Evolutionary conservation across 352 stramenopile species (phyloP), one percentile per base, ranked within the genome.

Genomic region (Phytophthora brassicae): DNA sequence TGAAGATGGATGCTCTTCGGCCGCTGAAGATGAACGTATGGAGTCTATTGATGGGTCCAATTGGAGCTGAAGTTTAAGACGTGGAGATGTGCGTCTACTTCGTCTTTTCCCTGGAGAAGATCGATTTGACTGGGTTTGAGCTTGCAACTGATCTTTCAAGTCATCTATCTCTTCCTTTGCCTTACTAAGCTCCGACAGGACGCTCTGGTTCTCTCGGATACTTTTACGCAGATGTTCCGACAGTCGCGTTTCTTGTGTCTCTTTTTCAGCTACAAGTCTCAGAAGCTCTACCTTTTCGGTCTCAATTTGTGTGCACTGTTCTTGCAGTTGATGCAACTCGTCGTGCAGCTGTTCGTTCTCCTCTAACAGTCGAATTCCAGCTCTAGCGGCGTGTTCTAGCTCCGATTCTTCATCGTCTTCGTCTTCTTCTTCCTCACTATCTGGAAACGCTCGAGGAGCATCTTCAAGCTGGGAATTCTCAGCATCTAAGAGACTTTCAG

Each of bases 301-400:
- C 28, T 79, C 53, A 22, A 62, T 26, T 22, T 71, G 72, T 19
- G 56, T 33, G 17, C 75, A 55, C 28, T 87, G 79, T 16, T 79
- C 53, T 36, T 83, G 69, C n/a, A 88, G 31, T 2, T 79, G 68
- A 31, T 52, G 50, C 46, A 88, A 60, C 43, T 90, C 81, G 31
- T 89, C 79, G 9, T 72, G 66, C 22, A 91, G 75, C 41, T 88
- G 79, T 28, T 71, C 77, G 55, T 91, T 89, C 53, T 91, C 82
- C 49, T 89, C 82, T 20, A 91, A 28, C 36, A 91, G 62, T 14
- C 74, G 76, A 47, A 91, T 91, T 3, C 81, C 81, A 17, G 81
- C 81, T 50, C 81, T 73, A 31, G 81, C 81, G 0, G 81, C 81
- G 44, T 81, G 76, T 41, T 84, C 63, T 3, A 89, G 73, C 55